Conservation (phyloP, 257 asterid genomes). For the Hygrophila difformis region DNA sequence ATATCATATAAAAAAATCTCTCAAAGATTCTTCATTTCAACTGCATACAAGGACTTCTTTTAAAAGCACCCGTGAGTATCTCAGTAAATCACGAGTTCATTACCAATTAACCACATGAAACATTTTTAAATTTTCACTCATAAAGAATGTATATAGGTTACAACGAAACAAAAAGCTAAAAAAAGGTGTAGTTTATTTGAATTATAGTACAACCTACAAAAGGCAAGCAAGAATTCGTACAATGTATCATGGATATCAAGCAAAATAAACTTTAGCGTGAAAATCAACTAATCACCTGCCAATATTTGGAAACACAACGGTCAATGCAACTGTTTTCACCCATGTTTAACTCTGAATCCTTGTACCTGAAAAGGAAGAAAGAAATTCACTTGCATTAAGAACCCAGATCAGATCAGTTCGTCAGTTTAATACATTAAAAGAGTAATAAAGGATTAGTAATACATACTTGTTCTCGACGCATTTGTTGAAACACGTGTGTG, state of each 20-base stretch:
- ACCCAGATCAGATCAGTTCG: constrained; percentile 3
- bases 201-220: no score
- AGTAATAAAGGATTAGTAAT: not conserved
- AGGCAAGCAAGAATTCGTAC: not conserved
- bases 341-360: constrained; percentile 82
- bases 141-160: not conserved
- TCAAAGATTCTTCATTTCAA: not conserved
- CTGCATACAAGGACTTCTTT: not conserved
- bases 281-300: constrained; percentile 30
- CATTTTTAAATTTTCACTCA: no score
- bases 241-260: not conserved
- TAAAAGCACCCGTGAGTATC: no score
- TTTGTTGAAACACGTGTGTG: constrained; percentile 72
- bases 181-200: no score
- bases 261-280: not conserved
- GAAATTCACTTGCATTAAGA: not conserved
- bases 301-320: constrained; percentile 82
- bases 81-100: no score
- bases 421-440: not conserved
- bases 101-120: no score
- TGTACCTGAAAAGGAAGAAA: constrained; percentile 40
- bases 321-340: constrained; percentile 88
- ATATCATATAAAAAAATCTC: no score
- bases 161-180: not conserved
- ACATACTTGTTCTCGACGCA: constrained; percentile 74